Evolutionary conservation across 2,329 filamentous ascomycete species (phyloP), one percentile per base, ranked within the genome.

Genomic region (Rhynchosporium agropyri): DNA sequence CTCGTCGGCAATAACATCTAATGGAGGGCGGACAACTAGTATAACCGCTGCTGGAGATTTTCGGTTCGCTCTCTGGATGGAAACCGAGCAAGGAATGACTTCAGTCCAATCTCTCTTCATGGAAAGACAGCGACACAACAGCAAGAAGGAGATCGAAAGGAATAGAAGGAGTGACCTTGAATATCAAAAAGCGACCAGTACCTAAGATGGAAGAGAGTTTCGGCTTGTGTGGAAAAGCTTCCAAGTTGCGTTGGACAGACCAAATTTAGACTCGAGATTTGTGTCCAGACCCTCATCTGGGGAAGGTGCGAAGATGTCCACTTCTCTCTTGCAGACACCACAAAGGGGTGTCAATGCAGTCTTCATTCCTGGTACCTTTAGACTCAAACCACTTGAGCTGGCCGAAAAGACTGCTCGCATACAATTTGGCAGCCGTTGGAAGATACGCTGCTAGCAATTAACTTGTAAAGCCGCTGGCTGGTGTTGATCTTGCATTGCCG

Each of bases 211-310:
- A 12, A 28, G 26, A 13, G 46, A 28, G 13, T 1, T 7, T 5
- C 33, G 4, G 13, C 20, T 8, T 51, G 48, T 3, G 36, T 13
- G 13, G 9, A 29, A 3, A 36, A 3, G 9, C 20, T 8, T 36
- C 20, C 29, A 2, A 56, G 53, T 43, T 42, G 12, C 6, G 31
- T 26, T 6, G 31, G 8, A 15, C 36, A 26, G 53, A 43, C 2
- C 28, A 56, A 56, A 56, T 42, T 31, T 45, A 20, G 36, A 20
- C 31, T 12, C 15, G 38, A 43, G 20, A 43, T 31, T 56, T 43
- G 53, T 43, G 38, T 1, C 20, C 20, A 28, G 20, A 28, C 29
- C 6, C 20, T 1, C 6, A 20, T 20, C 1, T n/a, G 53, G 42
- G 53, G 53, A 42, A 56, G 38, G 53, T 29, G 53, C 53, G 36